Base-by-base conservation (phyloP, 768 basidiomycete species). In the Amylocystis lapponica region DNA sequence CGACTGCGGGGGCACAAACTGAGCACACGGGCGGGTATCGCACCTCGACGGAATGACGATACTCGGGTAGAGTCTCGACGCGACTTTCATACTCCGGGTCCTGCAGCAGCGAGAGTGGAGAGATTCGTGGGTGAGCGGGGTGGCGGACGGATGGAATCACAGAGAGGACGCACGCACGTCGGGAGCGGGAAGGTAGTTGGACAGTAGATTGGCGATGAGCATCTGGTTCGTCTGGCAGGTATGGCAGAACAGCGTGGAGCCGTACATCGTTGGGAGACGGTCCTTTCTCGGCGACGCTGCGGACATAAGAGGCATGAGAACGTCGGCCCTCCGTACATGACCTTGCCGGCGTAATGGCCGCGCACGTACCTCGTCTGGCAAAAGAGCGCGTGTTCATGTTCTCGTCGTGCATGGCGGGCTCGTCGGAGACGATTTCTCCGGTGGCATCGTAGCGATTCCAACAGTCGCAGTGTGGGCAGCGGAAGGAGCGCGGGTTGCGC, bases 141-240 rank as follows among this genome's bases (percentile, higher is more conserved):
- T 13, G 20, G 14, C 21, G 22, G 30, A 25, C n/a, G n/a, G n/a
- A 36, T 4, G 3, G 19, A 30, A 23, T 26, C 8, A 17, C 20
- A 5, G 23, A 8, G 17, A 12, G 27, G 17, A 17, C 14, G 27
- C 32, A 69, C 83, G 52, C 57, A 91, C 91, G 46, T 76, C 74
- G n/a, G 80, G 75, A 20, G 78, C 66, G 9, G 92, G 92, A 1
- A 95, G 74, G 61, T 94, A 97, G 54, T 86, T 92, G 13, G 92
- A 86, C 25, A 97, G 67, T 43, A 97, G 76, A 61, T 92, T 89
- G 48, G 87, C 69, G 41, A 91, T 69, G 29, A 97, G 74, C 69
- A 81, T 83, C 57, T 96, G 93, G 63, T 97, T 97, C n/a, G 89
- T 87, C 53, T 85, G 82, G 61, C 94, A 96, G 6, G 78, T 79